Evolutionary conservation across 225 moss, liverwort and hornwort species (phyloP).

Genomic region (Marchantia polymorpha): DNA sequence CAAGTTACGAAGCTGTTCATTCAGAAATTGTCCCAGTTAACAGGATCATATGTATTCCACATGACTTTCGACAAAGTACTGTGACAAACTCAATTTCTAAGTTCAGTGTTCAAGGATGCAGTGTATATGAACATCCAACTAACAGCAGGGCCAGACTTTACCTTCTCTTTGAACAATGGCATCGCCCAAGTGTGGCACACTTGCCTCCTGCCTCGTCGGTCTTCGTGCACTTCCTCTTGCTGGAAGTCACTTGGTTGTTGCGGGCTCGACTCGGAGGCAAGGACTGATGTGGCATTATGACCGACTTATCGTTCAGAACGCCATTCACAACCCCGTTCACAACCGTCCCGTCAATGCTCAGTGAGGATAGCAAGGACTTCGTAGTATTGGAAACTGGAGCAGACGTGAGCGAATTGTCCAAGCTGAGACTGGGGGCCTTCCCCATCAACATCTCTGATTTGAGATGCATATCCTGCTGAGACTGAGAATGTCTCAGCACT

Average conservation of each 20-base stretch:
- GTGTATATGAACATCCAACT: too few species aligned
- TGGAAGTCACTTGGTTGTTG: conserved; percentile 24
- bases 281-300: conserved; percentile 25
- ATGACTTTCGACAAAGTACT: too few species aligned
- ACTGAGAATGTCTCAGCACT: conserved; percentile 37
- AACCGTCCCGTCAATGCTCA: conserved; percentile 60
- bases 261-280: conserved; percentile 61
- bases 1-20: too few species aligned
- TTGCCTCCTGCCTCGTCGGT: conserved; percentile 77
- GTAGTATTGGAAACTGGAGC: conserved; percentile 44
- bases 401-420: conserved; percentile 53
- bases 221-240: conserved; percentile 79
- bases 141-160: too few species aligned
- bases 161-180: conserved; percentile 97
- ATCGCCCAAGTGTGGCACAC: conserved; percentile 72
- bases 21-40: too few species aligned
- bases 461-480: conserved; percentile 38
- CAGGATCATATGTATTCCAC: too few species aligned
- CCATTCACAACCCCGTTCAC: too few species aligned
- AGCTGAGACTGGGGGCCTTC: conserved; percentile 38
- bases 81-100: too few species aligned
- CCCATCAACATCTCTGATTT: conserved; percentile 42
- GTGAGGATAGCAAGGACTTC: conserved; percentile 46
- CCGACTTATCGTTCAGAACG: conserved; percentile 55
- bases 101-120: too few species aligned